Evolutionary conservation across 2,329 filamentous ascomycete species (phyloP), one percentile per base, ranked within the genome.

Genomic region (Arthrobotrys iridis): DNA sequence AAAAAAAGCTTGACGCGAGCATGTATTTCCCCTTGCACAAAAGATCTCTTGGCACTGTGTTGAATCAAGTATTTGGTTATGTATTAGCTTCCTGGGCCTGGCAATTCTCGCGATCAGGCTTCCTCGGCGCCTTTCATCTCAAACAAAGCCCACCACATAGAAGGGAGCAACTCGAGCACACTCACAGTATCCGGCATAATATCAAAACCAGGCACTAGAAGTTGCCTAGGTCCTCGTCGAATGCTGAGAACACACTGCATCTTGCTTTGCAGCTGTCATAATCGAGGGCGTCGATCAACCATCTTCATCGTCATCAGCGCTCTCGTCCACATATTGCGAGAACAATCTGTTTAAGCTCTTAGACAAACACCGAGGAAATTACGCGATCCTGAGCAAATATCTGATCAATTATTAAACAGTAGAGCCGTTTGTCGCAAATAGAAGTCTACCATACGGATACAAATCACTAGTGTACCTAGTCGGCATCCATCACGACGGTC

Each of bases 81-180:
- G n/a, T 55, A 55, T 55, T 55, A 55, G 50, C 50, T 55, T 55
- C 48, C 30, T 37, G 28, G 50, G 50, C 18, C 30, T 55, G 18
- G 11, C 50, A 37, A 35, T 55, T 37, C 50, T 55, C 50, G 50
- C 50, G 50, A 55, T 55, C 18, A 37, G 50, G 50, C 50, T 55
- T 55, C 50, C n/a, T 24, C 50, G 22, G 30, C 50, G 30, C 50
- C 30, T 24, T 28, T 55, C 50, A 11, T 18, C 50, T 24, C 30
- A 22, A 24, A 55, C 3, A 55, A 55, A 37, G 22, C n/a, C 18
- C 18, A 55, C 11, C 6, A 7, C 18, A 3, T 30, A 10, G 15
- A n/a, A 52, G 20, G 50, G 30, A 55, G 10, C 50, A 55, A 37
- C 20, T 18, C 15, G 24, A 15, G 13, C 18, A 52, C 6, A 52